Conservation (phyloP, 1,284 basidiomycete genomes). For the Gomphus sp. region DNA sequence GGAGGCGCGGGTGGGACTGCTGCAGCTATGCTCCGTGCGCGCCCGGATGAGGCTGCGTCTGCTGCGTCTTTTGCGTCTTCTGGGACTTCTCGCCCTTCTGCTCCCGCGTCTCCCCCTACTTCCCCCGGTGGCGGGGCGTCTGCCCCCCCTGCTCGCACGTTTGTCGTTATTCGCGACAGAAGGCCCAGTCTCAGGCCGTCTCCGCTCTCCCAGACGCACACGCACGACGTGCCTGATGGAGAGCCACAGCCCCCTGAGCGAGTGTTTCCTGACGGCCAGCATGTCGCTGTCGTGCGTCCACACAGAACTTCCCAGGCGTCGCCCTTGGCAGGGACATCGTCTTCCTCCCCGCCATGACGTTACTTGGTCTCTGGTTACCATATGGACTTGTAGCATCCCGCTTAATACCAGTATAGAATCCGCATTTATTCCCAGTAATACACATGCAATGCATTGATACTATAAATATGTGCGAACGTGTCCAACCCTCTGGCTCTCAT, state of each 20-base stretch:
- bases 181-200: slow-evolving; percentile 1
- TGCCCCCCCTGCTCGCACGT: neutral
- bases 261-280: neutral
- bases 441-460: too few species aligned
- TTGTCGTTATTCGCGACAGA: slow-evolving; percentile 9
- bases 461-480: too few species aligned
- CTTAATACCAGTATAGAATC: too few species aligned
- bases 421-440: too few species aligned
- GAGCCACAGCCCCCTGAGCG: neutral
- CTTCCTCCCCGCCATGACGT: neutral
- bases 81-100: neutral
- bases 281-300: neutral
- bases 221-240: neutral
- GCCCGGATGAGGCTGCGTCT: neutral
- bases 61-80: neutral
- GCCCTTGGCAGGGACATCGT: neutral
- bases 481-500: neutral
- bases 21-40: neutral
- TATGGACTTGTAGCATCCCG: too few species aligned
- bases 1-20: neutral
- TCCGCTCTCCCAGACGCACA: slow-evolving; percentile 7
- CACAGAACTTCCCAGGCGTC: neutral
- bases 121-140: neutral
- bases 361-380: neutral
- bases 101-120: neutral